phyloP scores from a whole-genome alignment of 768 basidiomycete genomes.

The Trametes gibbosa region DNA sequence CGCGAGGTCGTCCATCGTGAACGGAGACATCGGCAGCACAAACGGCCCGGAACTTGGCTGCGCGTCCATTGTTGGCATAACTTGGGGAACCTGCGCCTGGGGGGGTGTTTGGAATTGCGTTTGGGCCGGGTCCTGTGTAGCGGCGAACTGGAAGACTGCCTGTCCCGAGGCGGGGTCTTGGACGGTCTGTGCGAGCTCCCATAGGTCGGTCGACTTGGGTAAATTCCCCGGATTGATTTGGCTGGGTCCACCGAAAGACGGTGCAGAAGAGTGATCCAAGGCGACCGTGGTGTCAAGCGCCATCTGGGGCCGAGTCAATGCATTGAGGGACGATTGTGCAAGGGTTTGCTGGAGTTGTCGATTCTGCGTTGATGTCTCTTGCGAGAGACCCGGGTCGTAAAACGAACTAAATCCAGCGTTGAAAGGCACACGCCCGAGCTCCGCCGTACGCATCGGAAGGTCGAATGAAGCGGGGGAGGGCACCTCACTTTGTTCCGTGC shows the following conservation, averaged over 20 bases:
- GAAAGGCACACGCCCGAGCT: slow-evolving; percentile 44
- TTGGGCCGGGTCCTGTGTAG: not conserved
- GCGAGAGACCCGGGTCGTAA: not conserved
- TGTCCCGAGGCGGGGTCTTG: too few relatives aligned
- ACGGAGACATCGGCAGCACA: not conserved
- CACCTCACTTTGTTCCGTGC: not conserved
- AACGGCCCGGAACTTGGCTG: too few relatives aligned
- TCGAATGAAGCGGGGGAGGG: not conserved
- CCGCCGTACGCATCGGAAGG: slow-evolving; percentile 13
- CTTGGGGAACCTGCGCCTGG: not conserved
- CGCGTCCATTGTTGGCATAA: slow-evolving; percentile 15
- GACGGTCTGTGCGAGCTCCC: too few relatives aligned
- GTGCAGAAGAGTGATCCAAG: not conserved
- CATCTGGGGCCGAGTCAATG: not conserved
- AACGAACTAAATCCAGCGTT: slow-evolving; percentile 26
- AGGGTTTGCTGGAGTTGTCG: not conserved
- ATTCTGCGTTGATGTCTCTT: not conserved
- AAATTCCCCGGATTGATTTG: not conserved
- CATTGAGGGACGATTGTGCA: not conserved
- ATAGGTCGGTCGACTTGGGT: too few relatives aligned
- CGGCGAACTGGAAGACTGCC: not conserved
- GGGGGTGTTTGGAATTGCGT: not conserved
- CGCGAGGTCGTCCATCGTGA: not conserved
- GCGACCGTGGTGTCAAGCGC: too few relatives aligned
- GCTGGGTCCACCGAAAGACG: not conserved